A percentile compares a stretch with the other conserved stretches of the same genome.
Evolutionary conservation across 169 alveolate genomes (phyloP).

Genomic region (Toxoplasma gondii): DNA sequence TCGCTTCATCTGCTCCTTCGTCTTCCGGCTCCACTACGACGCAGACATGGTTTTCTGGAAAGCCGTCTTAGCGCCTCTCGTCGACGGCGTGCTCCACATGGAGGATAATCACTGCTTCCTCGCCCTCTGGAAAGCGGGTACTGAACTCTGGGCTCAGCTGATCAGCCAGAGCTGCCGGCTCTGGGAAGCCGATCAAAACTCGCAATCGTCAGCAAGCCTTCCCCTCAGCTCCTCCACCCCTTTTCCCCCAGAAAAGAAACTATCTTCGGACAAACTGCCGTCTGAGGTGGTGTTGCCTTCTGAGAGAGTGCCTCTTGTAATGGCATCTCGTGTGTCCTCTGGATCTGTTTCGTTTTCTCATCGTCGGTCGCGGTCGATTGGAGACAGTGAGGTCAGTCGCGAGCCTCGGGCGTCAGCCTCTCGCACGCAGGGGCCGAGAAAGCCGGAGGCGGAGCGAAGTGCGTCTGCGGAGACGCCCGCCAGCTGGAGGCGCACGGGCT

Average conservation of each 20-base stretch:
- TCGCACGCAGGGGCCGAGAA: too few relatives aligned
- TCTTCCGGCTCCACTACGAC: conserved; percentile 33
- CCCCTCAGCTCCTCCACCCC: not conserved
- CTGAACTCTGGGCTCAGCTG: not conserved
- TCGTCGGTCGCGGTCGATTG: too few relatives aligned
- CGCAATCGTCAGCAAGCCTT: not conserved
- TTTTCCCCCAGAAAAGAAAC: too few relatives aligned
- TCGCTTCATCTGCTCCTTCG: conserved; percentile 42
- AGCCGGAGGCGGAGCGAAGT: too few relatives aligned
- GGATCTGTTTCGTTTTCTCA: too few relatives aligned
- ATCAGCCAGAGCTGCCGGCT: not conserved
- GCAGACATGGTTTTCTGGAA: conserved; percentile 50
- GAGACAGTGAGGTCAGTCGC: too few relatives aligned
- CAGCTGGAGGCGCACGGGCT: too few relatives aligned
- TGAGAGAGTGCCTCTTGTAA: not conserved
- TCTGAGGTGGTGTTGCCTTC: not conserved
- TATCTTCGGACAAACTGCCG: not conserved
- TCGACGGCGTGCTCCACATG: conserved; percentile 13
- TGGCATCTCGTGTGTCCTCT: too few relatives aligned
- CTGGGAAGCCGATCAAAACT: not conserved
- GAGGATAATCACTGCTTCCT: not conserved
- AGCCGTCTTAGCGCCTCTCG: conserved; percentile 7
- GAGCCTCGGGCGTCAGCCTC: too few relatives aligned
- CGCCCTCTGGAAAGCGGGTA: conserved; percentile 31
- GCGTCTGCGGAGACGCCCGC: too few relatives aligned